Base-by-base conservation (phyloP, 169 alveolate genomes). In the Plasmodium gallinaceum region DNA sequence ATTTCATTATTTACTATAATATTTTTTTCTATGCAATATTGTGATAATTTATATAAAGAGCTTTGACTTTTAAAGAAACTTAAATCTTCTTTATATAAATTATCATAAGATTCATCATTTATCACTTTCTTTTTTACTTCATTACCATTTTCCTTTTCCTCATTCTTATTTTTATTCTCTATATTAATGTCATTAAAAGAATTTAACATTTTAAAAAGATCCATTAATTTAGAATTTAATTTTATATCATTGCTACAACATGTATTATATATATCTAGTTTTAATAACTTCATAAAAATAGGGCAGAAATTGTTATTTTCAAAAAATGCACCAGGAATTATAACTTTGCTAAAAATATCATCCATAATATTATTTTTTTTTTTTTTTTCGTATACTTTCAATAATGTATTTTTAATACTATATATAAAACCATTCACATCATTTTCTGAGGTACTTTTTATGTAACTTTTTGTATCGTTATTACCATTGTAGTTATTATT, bases 301-400 rank as follows among this genome's bases (percentile, higher is more conserved):
- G 91, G 91, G 45, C 91, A 83, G 46, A 83, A 83, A 60, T 83
- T 83, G 66, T 83, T 83, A 46, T 83, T 83, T 83, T 83, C 91
- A 61, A 83, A 83, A 62, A 83, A 83, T 37, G 65, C 71, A 24
- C 91, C 91, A 6, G 91, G 91, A 68, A 83, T 83, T 54, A 83
- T 83, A 52, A 83, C 85, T 37, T 83, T 83, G n/a, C 26, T 83
- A 37, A 68, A 83, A 52, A 57, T 70, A 9, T 57, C 58, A 18
- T 46, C 54, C 83, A 83, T 83, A 52, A 83, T 16, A 32, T 75
- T 51, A 39, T 69, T 37, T 57, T 78, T 65, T 32, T 83, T 66
- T 6, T 68, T 60, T 52, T 22, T 57, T 32, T 54, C 18, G 9
- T 68, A 45, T 46, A 64, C 69, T 60, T 46, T 69, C n/a, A 46